phyloP scores from a whole-genome alignment of 2,329 filamentous ascomycete genomes.

The Pestalotiopsis sp. region DNA sequence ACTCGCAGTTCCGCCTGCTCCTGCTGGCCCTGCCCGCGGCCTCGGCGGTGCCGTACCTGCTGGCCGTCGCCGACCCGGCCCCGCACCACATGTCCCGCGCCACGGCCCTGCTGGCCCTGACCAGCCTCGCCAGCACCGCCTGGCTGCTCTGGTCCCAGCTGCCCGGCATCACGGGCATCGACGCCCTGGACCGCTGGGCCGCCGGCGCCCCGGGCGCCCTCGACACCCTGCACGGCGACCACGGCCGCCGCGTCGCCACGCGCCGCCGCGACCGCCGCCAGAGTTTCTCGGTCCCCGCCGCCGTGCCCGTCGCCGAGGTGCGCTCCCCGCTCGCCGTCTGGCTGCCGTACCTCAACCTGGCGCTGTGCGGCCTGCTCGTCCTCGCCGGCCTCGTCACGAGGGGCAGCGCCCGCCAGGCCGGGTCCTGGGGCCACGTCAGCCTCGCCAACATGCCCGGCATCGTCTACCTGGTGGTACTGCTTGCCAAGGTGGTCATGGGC shows the following conservation, averaged over 20 bases:
- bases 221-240: conserved; percentile 1
- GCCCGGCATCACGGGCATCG: conserved; percentile 57
- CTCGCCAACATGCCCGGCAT: conserved; percentile 57
- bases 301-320: background rate
- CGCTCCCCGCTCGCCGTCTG: conserved; percentile 57
- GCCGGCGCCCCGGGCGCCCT: conserved; percentile 21
- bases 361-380: conserved; percentile 55
- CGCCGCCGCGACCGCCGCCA: conserved; percentile 1
- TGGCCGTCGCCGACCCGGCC: conserved; percentile 43
- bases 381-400: conserved; percentile 44
- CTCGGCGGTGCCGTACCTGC: conserved; percentile 58
- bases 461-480: conserved; percentile 63
- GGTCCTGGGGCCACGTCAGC: conserved; percentile 38
- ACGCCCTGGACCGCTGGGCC: conserved; percentile 48
- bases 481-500: conserved; percentile 68
- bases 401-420: conserved; percentile 19
- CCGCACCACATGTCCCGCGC: conserved; percentile 35
- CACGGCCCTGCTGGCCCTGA: conserved; percentile 60
- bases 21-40: conserved; percentile 65
- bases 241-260: background rate
- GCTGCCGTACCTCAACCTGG: conserved; percentile 63
- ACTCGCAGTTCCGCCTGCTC: conserved; percentile 58
- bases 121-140: conserved; percentile 64
- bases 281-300: conserved; percentile 7
- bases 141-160: conserved; percentile 63